A percentile compares a stretch with the other conserved stretches of the same genome.
phyloP scores from a whole-genome alignment of 257 asterid genomes.

The Capsicum rhomboideum region DNA sequence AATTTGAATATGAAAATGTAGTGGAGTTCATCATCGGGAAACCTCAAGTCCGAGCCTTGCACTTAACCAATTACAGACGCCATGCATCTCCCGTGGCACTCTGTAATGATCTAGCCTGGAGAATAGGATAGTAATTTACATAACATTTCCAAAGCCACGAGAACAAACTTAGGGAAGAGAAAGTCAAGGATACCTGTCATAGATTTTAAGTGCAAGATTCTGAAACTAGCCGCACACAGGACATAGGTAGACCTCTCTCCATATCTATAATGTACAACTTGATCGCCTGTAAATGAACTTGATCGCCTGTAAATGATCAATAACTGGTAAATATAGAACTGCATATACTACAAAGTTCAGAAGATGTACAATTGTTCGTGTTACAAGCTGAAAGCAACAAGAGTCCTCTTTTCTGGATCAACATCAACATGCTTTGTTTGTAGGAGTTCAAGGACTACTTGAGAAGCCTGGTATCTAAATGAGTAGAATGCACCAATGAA shows the following conservation, averaged over 20 bases:
- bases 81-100: slow-evolving; percentile 84
- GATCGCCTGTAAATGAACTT: no score
- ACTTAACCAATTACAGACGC: slow-evolving; percentile 67
- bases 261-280: slow-evolving; percentile 54
- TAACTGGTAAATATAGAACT: not conserved
- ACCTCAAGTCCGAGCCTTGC: slow-evolving; percentile 48
- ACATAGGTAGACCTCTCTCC: slow-evolving; percentile 67
- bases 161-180: not conserved
- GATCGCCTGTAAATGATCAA: slow-evolving; percentile 48
- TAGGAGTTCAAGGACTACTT: not conserved
- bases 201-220: slow-evolving; percentile 47
- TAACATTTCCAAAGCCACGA: not conserved
- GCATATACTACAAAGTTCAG: not conserved
- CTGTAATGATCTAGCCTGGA: slow-evolving; percentile 82
- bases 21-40: slow-evolving; percentile 12
- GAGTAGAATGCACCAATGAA: not conserved
- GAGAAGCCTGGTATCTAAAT: not conserved
- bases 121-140: not conserved
- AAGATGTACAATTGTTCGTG: not conserved
- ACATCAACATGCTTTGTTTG: not conserved
- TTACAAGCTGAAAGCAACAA: not conserved
- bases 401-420: not conserved
- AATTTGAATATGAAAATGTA: not conserved
- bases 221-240: slow-evolving; percentile 71
- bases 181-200: slow-evolving; percentile 44